A percentile compares a stretch with the other conserved stretches of the same genome.
Conservation (phyloP, 805 yeast genomes). For the Brettanomyces bruxellensis region DNA sequence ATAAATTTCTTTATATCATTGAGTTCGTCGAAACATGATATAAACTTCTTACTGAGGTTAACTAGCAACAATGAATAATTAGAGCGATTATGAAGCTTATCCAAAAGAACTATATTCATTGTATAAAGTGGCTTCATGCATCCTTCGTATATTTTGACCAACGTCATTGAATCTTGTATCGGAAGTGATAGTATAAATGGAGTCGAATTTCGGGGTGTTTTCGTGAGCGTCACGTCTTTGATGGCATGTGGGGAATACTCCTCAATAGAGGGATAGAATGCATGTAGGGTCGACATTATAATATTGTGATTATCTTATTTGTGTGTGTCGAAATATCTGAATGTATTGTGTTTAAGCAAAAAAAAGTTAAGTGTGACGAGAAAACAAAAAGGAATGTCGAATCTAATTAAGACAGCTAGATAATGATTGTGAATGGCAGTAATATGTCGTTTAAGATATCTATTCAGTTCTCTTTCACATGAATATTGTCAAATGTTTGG, state of each 20-base stretch:
- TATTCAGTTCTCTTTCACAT: too few relatives aligned
- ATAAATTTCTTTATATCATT: not conserved
- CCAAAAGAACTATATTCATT: conserved; percentile 6
- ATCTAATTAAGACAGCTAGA: too few relatives aligned
- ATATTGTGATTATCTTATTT: not conserved
- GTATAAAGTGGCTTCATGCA: conserved; percentile 5
- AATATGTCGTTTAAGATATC: too few relatives aligned
- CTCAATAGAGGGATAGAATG: not conserved
- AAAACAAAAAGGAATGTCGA: too few relatives aligned
- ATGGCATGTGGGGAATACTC: not conserved
- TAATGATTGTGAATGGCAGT: too few relatives aligned
- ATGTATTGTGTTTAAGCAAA: too few relatives aligned
- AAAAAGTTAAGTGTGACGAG: too few relatives aligned
- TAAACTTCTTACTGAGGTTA: conserved; percentile 2
- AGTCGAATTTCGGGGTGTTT: not conserved
- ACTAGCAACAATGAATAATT: conserved; percentile 5
- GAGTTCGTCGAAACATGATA: not conserved
- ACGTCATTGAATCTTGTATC: conserved; percentile 1
- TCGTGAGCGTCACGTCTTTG: too few relatives aligned
- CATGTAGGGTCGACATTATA: conserved; percentile 1
- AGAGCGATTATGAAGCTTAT: conserved; percentile 7
- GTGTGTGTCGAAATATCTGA: too few relatives aligned
- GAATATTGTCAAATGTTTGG: too few relatives aligned
- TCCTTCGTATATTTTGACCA: conserved; percentile 3
- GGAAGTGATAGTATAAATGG: conserved; percentile 1